Evolutionary conservation across 225 moss, liverwort and hornwort species (phyloP).

Genomic region (Thuidium tamariscinum): DNA sequence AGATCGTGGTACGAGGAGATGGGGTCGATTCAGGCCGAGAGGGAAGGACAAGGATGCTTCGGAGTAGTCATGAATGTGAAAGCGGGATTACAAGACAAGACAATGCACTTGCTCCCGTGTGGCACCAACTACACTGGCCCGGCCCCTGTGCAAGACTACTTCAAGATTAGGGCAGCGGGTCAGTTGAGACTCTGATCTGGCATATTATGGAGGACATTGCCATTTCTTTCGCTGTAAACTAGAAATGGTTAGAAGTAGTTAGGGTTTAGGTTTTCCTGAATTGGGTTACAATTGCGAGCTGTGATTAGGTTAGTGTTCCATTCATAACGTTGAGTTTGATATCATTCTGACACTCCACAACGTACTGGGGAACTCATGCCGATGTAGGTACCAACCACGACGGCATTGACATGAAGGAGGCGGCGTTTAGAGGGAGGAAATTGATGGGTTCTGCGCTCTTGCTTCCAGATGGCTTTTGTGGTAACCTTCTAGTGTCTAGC

Average conservation of each 20-base stretch:
- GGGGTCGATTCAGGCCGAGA: conserved; percentile 2
- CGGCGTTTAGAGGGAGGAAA: conserved; percentile 41
- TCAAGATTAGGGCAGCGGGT: conserved; percentile 32
- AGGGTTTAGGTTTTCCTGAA: neutral
- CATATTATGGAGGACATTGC: neutral
- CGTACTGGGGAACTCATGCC: neutral
- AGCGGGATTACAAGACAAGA: conserved; percentile 8
- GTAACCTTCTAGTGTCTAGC: neutral
- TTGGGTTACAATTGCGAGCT: neutral
- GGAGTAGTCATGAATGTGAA: conserved; percentile 26
- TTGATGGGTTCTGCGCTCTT: conserved; percentile 41
- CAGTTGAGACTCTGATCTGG: neutral
- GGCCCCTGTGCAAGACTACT: conserved; percentile 34
- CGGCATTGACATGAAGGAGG: conserved; percentile 36
- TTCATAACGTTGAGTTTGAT: neutral
- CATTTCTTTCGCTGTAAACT: neutral
- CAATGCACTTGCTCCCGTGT: conserved; percentile 40
- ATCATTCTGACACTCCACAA: neutral
- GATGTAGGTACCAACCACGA: conserved; percentile 38
- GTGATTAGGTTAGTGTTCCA: neutral
- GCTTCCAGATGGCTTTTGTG: conserved; percentile 33
- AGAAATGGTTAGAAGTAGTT: neutral
- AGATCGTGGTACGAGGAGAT: neutral
- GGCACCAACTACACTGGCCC: conserved; percentile 43
- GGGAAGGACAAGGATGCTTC: conserved; percentile 12